Conservation (phyloP, 2,329 filamentous ascomycete genomes). For the Monilinia polystroma region DNA sequence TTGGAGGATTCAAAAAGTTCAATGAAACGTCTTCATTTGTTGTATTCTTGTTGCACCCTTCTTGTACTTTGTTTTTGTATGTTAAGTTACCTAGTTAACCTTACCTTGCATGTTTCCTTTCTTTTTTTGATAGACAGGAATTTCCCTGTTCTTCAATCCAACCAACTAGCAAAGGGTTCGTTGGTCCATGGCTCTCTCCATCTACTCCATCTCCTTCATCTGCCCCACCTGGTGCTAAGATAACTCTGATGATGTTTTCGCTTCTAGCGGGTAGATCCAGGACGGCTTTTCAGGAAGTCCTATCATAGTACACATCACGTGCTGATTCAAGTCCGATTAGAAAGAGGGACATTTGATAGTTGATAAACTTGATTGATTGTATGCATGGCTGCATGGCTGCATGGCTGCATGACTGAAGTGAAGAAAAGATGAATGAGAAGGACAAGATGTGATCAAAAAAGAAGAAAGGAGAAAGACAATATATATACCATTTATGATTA, state of each 20-base stretch:
- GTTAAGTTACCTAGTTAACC: not conserved
- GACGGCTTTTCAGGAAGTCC: slow-evolving; percentile 7
- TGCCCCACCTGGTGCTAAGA: slow-evolving; percentile 18
- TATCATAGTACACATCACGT: not conserved
- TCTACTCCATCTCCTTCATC: not conserved
- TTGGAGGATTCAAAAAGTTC: not conserved
- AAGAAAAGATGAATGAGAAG: not conserved
- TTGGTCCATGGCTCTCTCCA: not conserved
- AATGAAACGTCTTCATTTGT: too few relatives aligned
- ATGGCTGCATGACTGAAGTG: too few relatives aligned
- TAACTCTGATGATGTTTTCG: slow-evolving; percentile 10
- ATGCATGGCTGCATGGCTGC: too few relatives aligned
- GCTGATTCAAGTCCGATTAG: not conserved
- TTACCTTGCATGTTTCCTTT: not conserved
- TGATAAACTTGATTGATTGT: too few relatives aligned
- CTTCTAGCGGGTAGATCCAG: slow-evolving; percentile 17
- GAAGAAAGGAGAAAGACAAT: too few relatives aligned
- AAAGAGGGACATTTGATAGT: not conserved
- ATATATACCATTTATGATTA: too few relatives aligned
- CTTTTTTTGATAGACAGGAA: slow-evolving; percentile 10
- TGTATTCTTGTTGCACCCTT: not conserved
- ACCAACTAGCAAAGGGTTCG: not conserved
- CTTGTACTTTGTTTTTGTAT: not conserved
- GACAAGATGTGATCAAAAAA: too few relatives aligned
- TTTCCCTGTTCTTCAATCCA: not conserved